Evolutionary conservation across 805 yeast species (phyloP).

Genomic region (Ogataea glucozyma): DNA sequence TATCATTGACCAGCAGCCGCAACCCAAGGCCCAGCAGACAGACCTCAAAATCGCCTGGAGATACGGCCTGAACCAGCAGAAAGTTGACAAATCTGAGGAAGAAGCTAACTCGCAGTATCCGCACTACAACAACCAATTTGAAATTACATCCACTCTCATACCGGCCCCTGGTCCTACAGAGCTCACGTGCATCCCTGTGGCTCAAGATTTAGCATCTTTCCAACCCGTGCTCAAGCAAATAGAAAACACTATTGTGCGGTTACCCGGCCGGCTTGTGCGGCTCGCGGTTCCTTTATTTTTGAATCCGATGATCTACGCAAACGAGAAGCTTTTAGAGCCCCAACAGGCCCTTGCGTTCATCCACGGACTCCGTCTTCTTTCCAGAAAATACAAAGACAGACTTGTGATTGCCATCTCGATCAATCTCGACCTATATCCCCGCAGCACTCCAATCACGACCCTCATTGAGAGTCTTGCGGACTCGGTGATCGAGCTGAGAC

Average conservation of each 20-base stretch:
- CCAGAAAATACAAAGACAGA: slow-evolving; percentile 43
- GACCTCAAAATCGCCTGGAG: slow-evolving; percentile 94
- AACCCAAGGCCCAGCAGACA: slow-evolving; percentile 19
- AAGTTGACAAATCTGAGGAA: slow-evolving; percentile 27
- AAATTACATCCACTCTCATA: slow-evolving; percentile 66
- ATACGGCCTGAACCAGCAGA: slow-evolving; percentile 58
- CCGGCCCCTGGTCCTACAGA: slow-evolving; percentile 70
- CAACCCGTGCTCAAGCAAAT: slow-evolving; percentile 42
- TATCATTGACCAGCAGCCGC: slow-evolving; percentile 42
- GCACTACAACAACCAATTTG: slow-evolving; percentile 66
- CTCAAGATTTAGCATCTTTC: slow-evolving; percentile 14
- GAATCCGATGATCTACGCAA: slow-evolving; percentile 73
- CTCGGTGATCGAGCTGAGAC: slow-evolving; percentile 70
- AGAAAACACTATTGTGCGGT: slow-evolving; percentile 40
- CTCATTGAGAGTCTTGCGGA: slow-evolving; percentile 64
- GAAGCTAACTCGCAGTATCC: slow-evolving; percentile 42
- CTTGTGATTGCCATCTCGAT: slow-evolving; percentile 55
- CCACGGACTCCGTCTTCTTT: slow-evolving; percentile 55
- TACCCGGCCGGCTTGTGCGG: slow-evolving; percentile 56
- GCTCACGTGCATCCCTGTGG: slow-evolving; percentile 52
- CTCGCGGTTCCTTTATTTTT: slow-evolving; percentile 74
- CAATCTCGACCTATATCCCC: slow-evolving; percentile 66
- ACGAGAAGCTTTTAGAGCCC: slow-evolving; percentile 38
- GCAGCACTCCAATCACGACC: slow-evolving; percentile 47
- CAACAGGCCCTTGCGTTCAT: slow-evolving; percentile 58